Conservation (phyloP, 2,329 filamentous ascomycete genomes). For the Xylariaceae sp. region DNA sequence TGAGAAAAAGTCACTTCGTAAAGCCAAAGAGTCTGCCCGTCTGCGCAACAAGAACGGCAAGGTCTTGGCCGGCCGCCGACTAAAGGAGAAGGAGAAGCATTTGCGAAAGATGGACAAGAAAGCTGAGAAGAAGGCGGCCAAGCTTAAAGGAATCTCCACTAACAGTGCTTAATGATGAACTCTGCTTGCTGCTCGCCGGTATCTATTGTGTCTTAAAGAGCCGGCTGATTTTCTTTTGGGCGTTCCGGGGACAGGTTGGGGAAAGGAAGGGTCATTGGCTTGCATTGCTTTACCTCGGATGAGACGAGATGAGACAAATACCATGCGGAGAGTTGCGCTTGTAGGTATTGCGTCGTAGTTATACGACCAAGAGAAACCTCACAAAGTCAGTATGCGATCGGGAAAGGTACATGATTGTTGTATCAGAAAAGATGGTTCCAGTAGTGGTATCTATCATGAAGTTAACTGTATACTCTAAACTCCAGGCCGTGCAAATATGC, state of each 20-base stretch:
- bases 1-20: conserved; percentile 22
- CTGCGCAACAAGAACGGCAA: conserved; percentile 18
- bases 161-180: too few species aligned
- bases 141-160: too few species aligned
- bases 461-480: conserved; percentile 3
- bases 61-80: conserved; percentile 16
- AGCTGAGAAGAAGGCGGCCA: conserved; percentile 7
- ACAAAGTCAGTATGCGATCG: background rate
- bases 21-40: conserved; percentile 18
- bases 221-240: too few species aligned
- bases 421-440: conserved; percentile 4
- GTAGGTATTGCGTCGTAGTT: too few species aligned
- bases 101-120: conserved; percentile 16
- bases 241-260: too few species aligned
- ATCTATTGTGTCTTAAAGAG: too few species aligned
- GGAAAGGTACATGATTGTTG: background rate
- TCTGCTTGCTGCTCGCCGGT: too few species aligned
- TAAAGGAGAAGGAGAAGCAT: conserved; percentile 18
- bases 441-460: background rate
- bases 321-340: too few species aligned
- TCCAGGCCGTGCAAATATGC: conserved; percentile 3
- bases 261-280: too few species aligned
- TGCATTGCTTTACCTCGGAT: too few species aligned
- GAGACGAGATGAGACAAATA: too few species aligned
- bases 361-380: too few species aligned